Base-by-base conservation (phyloP, 2,329 filamentous ascomycete genomes). In the Colletotrichum magnum region DNA sequence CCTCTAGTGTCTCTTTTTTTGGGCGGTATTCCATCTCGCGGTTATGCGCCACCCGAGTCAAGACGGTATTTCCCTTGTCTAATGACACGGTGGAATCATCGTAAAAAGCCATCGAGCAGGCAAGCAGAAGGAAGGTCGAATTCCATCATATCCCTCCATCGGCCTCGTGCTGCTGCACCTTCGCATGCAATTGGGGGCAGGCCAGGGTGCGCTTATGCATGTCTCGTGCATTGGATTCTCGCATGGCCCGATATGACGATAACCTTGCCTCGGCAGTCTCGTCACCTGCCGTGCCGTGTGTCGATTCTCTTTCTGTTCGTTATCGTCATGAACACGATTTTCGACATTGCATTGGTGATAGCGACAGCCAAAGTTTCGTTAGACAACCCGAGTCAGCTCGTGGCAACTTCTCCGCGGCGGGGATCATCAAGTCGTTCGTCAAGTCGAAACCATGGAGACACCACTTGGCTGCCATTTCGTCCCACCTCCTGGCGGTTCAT, bases 1-100 rank as follows among this genome's bases (percentile, higher is more conserved):
- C 32, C 47, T 41, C 13, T 60, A 60, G 48, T 43, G 58, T n/a
- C 58, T 48, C 24, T 16, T 62, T 54, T 53, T 60, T 41, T 41
- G 47, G 28, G 48, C 43, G 47, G 48, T 48, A 60, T 41, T 60
- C 47, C 51, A 47, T n/a, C 48, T 47, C 36, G 24, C 36, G 36
- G 50, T 61, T 48, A 39, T 53, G 58, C 51, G 54, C 48, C 36
- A 41, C 65, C 39, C n/a, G 53, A 68, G 65, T 68, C 65, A 65
- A 56, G 15, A 43, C 61, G 24, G 41, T 50, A 59, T 45, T 56
- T 66, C 51, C 61, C 56, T 32, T 50, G 50, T 24, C 47, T 52
- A 48, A 57, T 45, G 24, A 65, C 48, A 60, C 54, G 43, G 32
- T 51, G 65, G 60, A 50, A 51, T 48, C 48, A 45, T n/a, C 9